Evolutionary conservation across 2,329 filamentous ascomycete genomes (phyloP), one percentile per base, ranked within the genome.

Genomic region (Tricladium varicosporioides): DNA sequence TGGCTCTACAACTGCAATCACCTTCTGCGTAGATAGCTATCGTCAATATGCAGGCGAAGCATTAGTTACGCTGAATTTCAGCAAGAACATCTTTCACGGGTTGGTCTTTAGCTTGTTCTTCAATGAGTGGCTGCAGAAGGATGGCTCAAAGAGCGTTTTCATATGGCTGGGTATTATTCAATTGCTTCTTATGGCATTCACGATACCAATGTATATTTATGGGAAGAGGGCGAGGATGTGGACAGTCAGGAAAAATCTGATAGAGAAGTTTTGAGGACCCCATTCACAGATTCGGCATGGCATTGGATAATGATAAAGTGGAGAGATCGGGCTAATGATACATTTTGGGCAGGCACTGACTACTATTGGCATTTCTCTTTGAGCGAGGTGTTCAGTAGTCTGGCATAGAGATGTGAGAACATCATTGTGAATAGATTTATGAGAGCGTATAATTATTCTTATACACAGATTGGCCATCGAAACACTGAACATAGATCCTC

Each of bases 201-300:
- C 91, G 1, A 86, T 97, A 54, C 93, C 93, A 0, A 91, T 97
- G 88, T 97, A 94, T 71, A 89, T 97, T 16, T 97, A 85, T 68
- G 93, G 93, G 15, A 97, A 97, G 79, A 78, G 92, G 55, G 86
- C 88, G 14, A 80, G 93, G 15, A 96, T 97, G 91, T 97, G 92
- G 93, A 97, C 92, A 0, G 90, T 92, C 10, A 78, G 89, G 61
- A 89, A 81, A 79, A 91, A 89, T 64, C 76, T 96, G 62, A 57
- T 57, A 49, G 49, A 57, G 50, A 57, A 47, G 40, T 57, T 57
- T 36, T 53, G 22, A 27, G 22, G 22, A 27, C 22, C n/a, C n/a
- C n/a, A n/a, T n/a, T n/a, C n/a, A n/a, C n/a, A n/a, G n/a, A n/a
- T n/a, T n/a, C n/a, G n/a, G n/a, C n/a, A n/a, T n/a, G n/a, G n/a